These are phyloP conservation scores for Naegleria lovaniensis DNA, from an alignment of 208 protist species.

Conservation along the genomic window DNA sequence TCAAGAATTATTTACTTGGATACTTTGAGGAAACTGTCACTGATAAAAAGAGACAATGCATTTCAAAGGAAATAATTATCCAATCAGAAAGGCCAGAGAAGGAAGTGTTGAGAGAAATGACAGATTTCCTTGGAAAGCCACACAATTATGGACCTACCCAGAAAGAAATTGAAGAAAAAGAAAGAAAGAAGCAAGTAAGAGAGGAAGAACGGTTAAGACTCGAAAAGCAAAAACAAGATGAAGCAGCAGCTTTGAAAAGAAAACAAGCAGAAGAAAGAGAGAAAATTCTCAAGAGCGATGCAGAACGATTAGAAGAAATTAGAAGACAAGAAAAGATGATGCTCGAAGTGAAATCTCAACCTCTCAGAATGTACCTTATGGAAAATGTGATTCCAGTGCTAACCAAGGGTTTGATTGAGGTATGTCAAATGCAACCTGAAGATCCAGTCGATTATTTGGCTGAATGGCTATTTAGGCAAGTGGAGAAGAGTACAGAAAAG, in stretches of 20 bases:
- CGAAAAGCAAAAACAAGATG: conserved; percentile 49
- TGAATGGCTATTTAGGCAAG: conserved; percentile 79
- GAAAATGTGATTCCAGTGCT: conserved; percentile 79
- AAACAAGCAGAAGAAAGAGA: conserved; percentile 29
- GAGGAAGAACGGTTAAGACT: conserved; percentile 42
- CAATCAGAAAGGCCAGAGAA: conserved; percentile 29
- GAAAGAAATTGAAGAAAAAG: conserved; percentile 53
- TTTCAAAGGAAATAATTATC: conserved; percentile 26
- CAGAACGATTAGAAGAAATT: conserved; percentile 32
- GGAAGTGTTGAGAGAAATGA: conserved; percentile 22
- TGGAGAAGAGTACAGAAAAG: conserved; percentile 45
- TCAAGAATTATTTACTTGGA: conserved; percentile 44
- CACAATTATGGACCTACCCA: conserved; percentile 79
- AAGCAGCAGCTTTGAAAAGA: conserved; percentile 31
- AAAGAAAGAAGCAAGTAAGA: conserved; percentile 56
- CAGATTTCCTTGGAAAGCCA: conserved; percentile 59
- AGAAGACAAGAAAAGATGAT: conserved; percentile 60
- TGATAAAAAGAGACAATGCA: background rate
- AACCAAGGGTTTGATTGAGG: conserved; percentile 81
- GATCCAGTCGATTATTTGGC: conserved; percentile 87
- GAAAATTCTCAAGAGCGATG: conserved; percentile 22
- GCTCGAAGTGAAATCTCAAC: conserved; percentile 69
- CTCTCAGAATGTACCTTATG: conserved; percentile 76
- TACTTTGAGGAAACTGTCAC: background rate
- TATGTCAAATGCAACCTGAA: conserved; percentile 72